Evolutionary conservation across 441 rosid genomes (phyloP).

Genomic region (Pelargonium hybrid): DNA sequence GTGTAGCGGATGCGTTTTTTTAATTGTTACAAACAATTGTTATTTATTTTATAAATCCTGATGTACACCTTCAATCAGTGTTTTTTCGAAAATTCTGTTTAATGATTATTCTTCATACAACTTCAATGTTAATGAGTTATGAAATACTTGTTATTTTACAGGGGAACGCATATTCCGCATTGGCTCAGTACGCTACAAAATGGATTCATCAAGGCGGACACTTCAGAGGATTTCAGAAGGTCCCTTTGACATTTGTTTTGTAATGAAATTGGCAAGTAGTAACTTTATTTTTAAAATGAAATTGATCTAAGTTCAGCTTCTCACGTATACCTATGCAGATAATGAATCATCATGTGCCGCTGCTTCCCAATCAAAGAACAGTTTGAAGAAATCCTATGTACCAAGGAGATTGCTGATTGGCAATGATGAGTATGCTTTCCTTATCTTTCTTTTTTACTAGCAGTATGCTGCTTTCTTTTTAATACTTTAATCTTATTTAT

Average conservation of each 20-base stretch:
- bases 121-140: constrained; percentile 5
- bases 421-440: constrained; percentile 63
- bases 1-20: constrained; percentile 10
- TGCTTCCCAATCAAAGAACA: constrained; percentile 28
- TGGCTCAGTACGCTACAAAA: constrained; percentile 75
- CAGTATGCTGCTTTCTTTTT: not conserved
- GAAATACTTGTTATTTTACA: constrained; percentile 23
- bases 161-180: constrained; percentile 76
- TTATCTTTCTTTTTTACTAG: constrained; percentile 6
- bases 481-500: not conserved
- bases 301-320: not conserved
- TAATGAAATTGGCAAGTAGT: not conserved
- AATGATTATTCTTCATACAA: constrained; percentile 7
- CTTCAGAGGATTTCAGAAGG: constrained; percentile 86
- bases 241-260: constrained; percentile 11
- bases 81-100: constrained; percentile 13
- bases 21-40: not conserved
- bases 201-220: constrained; percentile 87
- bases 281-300: not conserved
- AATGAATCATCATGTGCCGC: constrained; percentile 37
- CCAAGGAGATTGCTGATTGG: constrained; percentile 89
- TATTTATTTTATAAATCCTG: not conserved
- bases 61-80: not conserved
- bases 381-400: constrained; percentile 49
- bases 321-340: constrained; percentile 29